Evolutionary conservation across 768 basidiomycete genomes (phyloP), one percentile per base, ranked within the genome.

Genomic region (Suillus cothurnatus): DNA sequence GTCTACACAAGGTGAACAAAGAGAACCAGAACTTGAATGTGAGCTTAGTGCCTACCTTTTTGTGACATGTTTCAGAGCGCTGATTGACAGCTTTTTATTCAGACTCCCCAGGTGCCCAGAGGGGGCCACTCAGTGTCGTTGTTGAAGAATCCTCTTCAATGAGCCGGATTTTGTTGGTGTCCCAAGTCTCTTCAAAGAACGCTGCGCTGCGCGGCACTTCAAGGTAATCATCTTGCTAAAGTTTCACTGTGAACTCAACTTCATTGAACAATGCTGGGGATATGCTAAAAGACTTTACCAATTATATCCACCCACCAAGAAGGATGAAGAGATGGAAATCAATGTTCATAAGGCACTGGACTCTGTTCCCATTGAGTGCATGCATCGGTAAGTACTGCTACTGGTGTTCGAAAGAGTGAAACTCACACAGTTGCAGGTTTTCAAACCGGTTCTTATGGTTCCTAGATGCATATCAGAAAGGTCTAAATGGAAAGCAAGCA

Each of bases 211-310:
- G 5, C 11, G 4, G 11, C 9, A 12, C 9, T 47, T 47, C 45
- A 47, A 47, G 45, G n/a, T 11, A 4, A 47, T 47, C 0, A 47
- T 47, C 21, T 12, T 47, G n/a, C 45, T 11, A 4, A 47, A 47
- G n/a, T 47, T 47, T 23, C 45, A 47, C 45, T 47, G n/a, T 21
- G 19, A 45, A 9, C 43, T 45, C 19, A 45, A 45, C 43, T 45
- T 45, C 21, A 45, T 45, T 4, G n/a, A 47, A 47, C 45, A 47
- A 5, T 47, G n/a, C 23, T 47, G 45, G n/a, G n/a, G 45, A 23
- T 68, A 67, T 47, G 73, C 74, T 7, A 82, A 82, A 64, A 67
- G 68, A 17, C 17, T 43, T 1, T 82, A 82, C 67, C 70, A 76
- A 2, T 21, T 64, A n/a, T 64, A 62, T 26, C 68, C 71, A 8